Evolutionary conservation across 2,329 filamentous ascomycete genomes (phyloP), one percentile per base, ranked within the genome.

Genomic region (Arachnopeziza araneosa): DNA sequence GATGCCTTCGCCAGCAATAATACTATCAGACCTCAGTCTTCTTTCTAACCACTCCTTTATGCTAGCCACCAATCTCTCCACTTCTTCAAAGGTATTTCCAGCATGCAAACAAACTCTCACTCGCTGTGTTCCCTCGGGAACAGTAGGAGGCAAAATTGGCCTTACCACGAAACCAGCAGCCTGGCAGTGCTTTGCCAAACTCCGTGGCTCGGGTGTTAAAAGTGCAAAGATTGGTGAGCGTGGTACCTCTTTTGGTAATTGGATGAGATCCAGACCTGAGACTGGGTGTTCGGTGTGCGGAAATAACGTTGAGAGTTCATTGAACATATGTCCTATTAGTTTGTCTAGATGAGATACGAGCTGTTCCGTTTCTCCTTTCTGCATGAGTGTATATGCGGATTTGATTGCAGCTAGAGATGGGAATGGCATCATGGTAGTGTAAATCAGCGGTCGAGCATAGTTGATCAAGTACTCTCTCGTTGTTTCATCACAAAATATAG

Each of bases 51-150:
- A 72, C 19, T 51, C 50, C 22, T 54, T 58, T 12, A 72, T 66
- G 23, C 58, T 61, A 7, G 19, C 55, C 2, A 70, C 66, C 23
- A 90, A 69, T 0, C 75, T 77, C 5, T 85, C 77, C 0, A 89
- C 76, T 60, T 90, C 78, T 4, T 76, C 73, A 7, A 74, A 61
- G 0, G 82, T 86, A 63, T 90, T 91, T 0, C 81, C 83, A 0
- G 86, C 84, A 72, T 91, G 88, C 1, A 91, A 70, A 70, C 87
- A 90, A 0, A 91, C 76, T 9, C 88, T 75, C 0, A 90, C 82
- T 12, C 88, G 76, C 69, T 89, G 85, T 5, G 76, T 82, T 0
- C 87, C 86, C 1, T 70, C 72, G 0, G 86, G 85, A 1, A 91
- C 86, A 0, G 87, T 90, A 0, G 88, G 88, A 1, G 85, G 78